Conservation (phyloP, 2,329 filamentous ascomycete genomes). For the Parafenestella ontariensis region DNA sequence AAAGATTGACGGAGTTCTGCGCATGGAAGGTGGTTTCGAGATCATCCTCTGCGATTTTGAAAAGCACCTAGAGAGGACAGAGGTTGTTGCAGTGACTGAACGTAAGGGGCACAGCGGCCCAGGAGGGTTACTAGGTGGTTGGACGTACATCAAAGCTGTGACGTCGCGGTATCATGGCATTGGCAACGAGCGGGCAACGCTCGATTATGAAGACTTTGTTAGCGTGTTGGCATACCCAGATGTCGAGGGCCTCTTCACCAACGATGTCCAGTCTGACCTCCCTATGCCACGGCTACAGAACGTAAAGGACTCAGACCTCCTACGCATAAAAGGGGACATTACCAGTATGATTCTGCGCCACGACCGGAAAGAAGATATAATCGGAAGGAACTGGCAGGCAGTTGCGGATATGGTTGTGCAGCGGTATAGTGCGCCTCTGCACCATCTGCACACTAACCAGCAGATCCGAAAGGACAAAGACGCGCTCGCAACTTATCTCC, state of each 20-base stretch:
- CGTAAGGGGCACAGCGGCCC: background rate
- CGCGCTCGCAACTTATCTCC: conserved; percentile 35
- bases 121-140: conserved; percentile 19
- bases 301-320: conserved; percentile 41
- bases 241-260: conserved; percentile 49
- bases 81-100: conserved; percentile 19
- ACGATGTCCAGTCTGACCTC: conserved; percentile 39
- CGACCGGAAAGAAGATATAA: conserved; percentile 9
- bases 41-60: conserved; percentile 72
- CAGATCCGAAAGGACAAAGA: conserved; percentile 24
- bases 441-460: conserved; percentile 32
- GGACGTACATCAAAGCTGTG: conserved; percentile 51
- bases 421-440: conserved; percentile 66
- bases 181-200: conserved; percentile 50
- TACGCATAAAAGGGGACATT: conserved; percentile 54
- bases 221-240: conserved; percentile 53
- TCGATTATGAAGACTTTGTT: conserved; percentile 60
- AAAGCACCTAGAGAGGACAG: conserved; percentile 39
- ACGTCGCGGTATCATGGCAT: conserved; percentile 55
- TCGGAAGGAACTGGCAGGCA: conserved; percentile 67
- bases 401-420: conserved; percentile 70
- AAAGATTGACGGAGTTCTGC: conserved; percentile 67
- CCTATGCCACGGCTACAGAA: conserved; percentile 51
- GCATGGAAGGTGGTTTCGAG: conserved; percentile 75
- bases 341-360: conserved; percentile 50